Conservation (phyloP, 495 filamentous ascomycete genomes). For the Aspergillus diversus region DNA sequence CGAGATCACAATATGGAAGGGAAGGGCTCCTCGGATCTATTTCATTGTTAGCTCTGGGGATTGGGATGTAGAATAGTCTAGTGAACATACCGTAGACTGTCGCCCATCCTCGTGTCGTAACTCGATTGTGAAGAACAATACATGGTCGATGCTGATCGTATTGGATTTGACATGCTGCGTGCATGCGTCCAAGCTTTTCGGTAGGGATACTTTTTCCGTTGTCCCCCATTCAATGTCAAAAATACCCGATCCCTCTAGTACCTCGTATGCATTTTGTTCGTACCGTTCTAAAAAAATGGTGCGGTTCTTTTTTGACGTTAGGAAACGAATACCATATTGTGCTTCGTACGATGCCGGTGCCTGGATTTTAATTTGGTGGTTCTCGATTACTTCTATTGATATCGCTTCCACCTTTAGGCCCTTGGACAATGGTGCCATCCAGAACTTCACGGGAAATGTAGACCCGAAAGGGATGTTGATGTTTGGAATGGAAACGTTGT, state of each 20-base stretch:
- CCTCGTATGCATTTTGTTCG: neutral
- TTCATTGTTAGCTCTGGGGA: neutral
- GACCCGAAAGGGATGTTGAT: conserved; percentile 21
- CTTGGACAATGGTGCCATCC: conserved; percentile 19
- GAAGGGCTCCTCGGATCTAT: conserved; percentile 24
- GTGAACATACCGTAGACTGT: neutral
- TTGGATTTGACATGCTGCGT: conserved; percentile 24
- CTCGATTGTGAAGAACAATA: conserved; percentile 20
- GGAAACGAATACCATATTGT: conserved; percentile 7
- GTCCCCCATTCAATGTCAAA: conserved; percentile 24
- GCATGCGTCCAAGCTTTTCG: conserved; percentile 18
- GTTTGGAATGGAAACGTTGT: conserved; percentile 15
- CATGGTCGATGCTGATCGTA: conserved; percentile 25
- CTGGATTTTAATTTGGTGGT: conserved; percentile 16
- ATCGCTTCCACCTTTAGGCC: conserved; percentile 11
- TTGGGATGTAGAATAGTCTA: neutral
- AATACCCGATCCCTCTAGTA: neutral
- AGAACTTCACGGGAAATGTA: conserved; percentile 18
- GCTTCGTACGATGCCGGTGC: conserved; percentile 13
- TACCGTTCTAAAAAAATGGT: conserved; percentile 19
- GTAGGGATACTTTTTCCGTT: conserved; percentile 18
- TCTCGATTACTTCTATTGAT: conserved; percentile 13
- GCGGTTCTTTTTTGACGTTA: conserved; percentile 20
- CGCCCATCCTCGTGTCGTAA: conserved; percentile 7
- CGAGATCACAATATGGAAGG: conserved; percentile 28